Evolutionary conservation across 2,329 filamentous ascomycete genomes (phyloP).

Genomic region (Pestalotiopsis sp.): DNA sequence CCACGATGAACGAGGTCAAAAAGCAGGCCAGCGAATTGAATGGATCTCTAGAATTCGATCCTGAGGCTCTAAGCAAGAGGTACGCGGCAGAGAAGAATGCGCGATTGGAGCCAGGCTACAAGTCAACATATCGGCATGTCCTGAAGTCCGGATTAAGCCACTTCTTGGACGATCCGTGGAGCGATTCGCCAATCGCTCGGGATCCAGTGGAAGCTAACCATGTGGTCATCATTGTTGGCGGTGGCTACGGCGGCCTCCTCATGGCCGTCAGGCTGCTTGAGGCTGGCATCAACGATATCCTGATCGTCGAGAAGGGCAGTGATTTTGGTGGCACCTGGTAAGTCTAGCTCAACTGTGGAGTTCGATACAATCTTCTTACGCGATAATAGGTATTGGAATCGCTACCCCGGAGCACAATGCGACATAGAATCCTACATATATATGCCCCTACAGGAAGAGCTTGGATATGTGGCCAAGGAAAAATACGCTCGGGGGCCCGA

Average conservation of each 20-base stretch:
- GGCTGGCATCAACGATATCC: not conserved
- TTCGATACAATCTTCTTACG: not conserved
- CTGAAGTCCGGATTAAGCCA: not conserved
- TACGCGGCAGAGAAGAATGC: not conserved
- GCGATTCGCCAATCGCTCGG: not conserved
- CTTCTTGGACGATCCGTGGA: not conserved
- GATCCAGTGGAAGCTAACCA: not conserved
- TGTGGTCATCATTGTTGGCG: not conserved
- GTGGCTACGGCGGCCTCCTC: not conserved
- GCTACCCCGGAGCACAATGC: slow-evolving; percentile 48
- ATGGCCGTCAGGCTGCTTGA: not conserved
- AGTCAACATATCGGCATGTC: not conserved
- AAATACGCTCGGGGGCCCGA: slow-evolving; percentile 45
- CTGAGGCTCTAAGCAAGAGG: not conserved
- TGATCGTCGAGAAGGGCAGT: not conserved
- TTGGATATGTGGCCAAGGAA: slow-evolving; percentile 47
- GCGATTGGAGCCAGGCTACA: not conserved
- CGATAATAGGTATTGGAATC: slow-evolving; percentile 44
- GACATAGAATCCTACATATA: slow-evolving; percentile 52
- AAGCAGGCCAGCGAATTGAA: not conserved
- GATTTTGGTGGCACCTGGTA: not conserved
- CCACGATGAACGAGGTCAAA: not conserved
- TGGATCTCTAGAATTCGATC: not conserved
- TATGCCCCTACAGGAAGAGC: slow-evolving; percentile 50
- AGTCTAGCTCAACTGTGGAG: not conserved